Evolutionary conservation across 73 alveolate genomes (phyloP), one percentile per base, ranked within the genome.

Genomic region (Uronychia setigera): DNA sequence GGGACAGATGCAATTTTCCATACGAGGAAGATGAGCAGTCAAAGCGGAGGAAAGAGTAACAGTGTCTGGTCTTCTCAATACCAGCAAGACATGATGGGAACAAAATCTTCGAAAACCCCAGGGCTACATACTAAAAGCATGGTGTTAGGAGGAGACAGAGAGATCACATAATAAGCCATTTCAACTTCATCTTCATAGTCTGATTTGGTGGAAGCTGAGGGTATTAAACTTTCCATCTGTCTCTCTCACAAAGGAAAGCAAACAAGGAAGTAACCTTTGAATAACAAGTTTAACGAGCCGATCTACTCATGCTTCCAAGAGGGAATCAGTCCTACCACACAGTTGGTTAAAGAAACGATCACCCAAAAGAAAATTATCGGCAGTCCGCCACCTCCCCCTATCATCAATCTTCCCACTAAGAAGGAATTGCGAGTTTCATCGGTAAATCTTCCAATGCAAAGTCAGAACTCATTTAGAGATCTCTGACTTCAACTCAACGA

Each of bases 1-100:
- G 67, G 67, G 67, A 46, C 67, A 46, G 67, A 46, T 46, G 67
- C 67, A 46, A 46, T 46, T 46, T 46, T 46, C 67, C 67, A 46
- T 19, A 46, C n/a, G n/a, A 11, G 67, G 19, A 46, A 46, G 67
- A 11, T 19, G n/a, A 46, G 67, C 67, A 46, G 19, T 19, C 67
- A 46, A 46, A 11, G 67, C 67, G 67, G 67, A 19, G 5, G 67
- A 46, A 5, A 5, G n/a, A n/a, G n/a, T n/a, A 46, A 19, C 67
- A 46, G 67, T 46, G 67, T 46, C 67, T 46, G 67, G 67, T 46
- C 67, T 11, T 46, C 67, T 46, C 19, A 46, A 46, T 46, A 46
- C 19, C 5, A 5, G n/a, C 19, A 46, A 19, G 19, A 46, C 67
- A 11, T 46, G n/a, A 19, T 19, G 19, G 67, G 67, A 11, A 46